Percentiles rank a stretch among this genome's conserved stretches.
phyloP scores from a whole-genome alignment of 2,329 filamentous ascomycete genomes.

The Microcyclospora tardicrescens region DNA sequence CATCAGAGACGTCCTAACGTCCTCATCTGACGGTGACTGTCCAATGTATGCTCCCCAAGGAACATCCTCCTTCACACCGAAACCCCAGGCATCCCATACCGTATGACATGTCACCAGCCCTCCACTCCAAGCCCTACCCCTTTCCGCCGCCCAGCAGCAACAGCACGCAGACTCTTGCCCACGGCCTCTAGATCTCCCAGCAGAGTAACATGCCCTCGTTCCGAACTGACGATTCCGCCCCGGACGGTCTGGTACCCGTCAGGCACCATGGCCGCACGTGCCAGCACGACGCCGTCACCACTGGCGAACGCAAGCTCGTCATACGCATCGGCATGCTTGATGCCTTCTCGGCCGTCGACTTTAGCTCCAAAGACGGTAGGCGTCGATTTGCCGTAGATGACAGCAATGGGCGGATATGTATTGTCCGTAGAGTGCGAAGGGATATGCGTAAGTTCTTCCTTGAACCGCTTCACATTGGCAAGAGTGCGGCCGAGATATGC shows the following conservation, averaged over 20 bases:
- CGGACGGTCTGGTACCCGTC: constrained; percentile 61
- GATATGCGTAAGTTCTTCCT: constrained; percentile 55
- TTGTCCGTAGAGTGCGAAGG: constrained; percentile 51
- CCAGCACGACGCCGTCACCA: constrained; percentile 80
- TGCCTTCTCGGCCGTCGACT: constrained; percentile 59
- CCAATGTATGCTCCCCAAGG: too few relatives aligned
- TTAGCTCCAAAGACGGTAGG: constrained; percentile 75
- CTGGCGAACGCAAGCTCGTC: constrained; percentile 77
- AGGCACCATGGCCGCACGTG: constrained; percentile 73
- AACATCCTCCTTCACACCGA: too few relatives aligned
- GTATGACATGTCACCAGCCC: too few relatives aligned
- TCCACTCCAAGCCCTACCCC: constrained; percentile 53
- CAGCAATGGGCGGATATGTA: constrained; percentile 64
- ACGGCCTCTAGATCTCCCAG: constrained; percentile 74
- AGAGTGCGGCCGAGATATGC: constrained; percentile 67
- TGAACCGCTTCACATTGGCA: constrained; percentile 58
- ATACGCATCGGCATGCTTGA: constrained; percentile 64
- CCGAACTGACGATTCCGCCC: constrained; percentile 63
- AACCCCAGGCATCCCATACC: too few relatives aligned
- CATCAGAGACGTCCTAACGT: too few relatives aligned
- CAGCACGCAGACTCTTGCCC: constrained; percentile 56
- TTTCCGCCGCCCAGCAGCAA: constrained; percentile 53
- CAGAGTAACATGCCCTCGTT: constrained; percentile 77
- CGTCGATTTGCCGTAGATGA: constrained; percentile 76
- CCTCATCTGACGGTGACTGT: too few relatives aligned